Percentiles rank a stretch among this genome's conserved stretches.
Evolutionary conservation across 2,329 filamentous ascomycete genomes (phyloP).

Genomic region (Phaeomoniella chlamydospora): DNA sequence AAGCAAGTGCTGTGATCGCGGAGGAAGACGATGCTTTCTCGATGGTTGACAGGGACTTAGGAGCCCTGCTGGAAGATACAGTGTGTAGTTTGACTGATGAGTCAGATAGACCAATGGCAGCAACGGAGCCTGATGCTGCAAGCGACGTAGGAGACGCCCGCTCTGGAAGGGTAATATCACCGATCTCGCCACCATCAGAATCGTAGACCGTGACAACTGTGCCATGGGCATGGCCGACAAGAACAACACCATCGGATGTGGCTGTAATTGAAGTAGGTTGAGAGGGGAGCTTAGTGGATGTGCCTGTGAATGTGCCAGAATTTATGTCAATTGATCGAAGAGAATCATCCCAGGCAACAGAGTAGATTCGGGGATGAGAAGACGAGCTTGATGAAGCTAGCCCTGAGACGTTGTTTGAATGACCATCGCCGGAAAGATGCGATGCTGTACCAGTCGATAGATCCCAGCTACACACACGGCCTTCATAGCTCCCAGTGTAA

Average conservation of each 20-base stretch:
- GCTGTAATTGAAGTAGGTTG: slow-evolving; percentile 66
- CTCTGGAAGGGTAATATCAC: slow-evolving; percentile 43
- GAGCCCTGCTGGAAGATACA: slow-evolving; percentile 36
- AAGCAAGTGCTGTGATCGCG: slow-evolving; percentile 64
- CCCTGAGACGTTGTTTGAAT: slow-evolving; percentile 74
- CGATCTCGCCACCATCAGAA: slow-evolving; percentile 39
- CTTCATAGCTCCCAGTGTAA: slow-evolving; percentile 87
- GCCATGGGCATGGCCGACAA: slow-evolving; percentile 38
- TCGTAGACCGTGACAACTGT: slow-evolving; percentile 45
- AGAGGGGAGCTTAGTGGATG: slow-evolving; percentile 50
- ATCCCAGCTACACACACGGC: slow-evolving; percentile 76
- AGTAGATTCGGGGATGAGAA: slow-evolving; percentile 50
- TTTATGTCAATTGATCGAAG: slow-evolving; percentile 64
- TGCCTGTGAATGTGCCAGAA: slow-evolving; percentile 60
- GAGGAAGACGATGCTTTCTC: slow-evolving; percentile 50
- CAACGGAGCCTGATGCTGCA: slow-evolving; percentile 49
- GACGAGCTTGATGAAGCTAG: slow-evolving; percentile 39
- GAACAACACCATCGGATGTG: slow-evolving; percentile 35
- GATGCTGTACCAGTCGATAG: slow-evolving; percentile 52
- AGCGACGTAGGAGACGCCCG: slow-evolving; percentile 56
- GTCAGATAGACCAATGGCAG: slow-evolving; percentile 65
- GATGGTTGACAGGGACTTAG: slow-evolving; percentile 38
- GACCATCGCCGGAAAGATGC: slow-evolving; percentile 62
- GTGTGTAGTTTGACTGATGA: slow-evolving; percentile 65
- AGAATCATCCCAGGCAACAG: slow-evolving; percentile 87